Evolutionary conservation across 2,329 filamentous ascomycete species (phyloP).

Genomic region (Dactylella cylindrospora): DNA sequence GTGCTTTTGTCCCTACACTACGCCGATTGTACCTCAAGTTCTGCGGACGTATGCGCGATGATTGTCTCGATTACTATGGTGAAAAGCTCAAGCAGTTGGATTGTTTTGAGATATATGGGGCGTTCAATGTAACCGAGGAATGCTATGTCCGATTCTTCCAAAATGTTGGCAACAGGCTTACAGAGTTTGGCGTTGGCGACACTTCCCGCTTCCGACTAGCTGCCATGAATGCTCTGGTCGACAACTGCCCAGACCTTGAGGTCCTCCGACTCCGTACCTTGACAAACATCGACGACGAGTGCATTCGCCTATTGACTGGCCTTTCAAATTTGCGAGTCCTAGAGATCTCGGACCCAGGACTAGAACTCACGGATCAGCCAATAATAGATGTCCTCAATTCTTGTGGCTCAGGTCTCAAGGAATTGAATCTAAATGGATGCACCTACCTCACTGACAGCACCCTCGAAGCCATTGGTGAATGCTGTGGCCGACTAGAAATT

Average conservation of each 20-base stretch:
- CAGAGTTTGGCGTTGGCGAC: constrained; percentile 44
- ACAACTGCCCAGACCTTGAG: constrained; percentile 48
- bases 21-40: constrained; percentile 46
- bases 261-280: constrained; percentile 45
- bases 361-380: constrained; percentile 44
- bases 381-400: constrained; percentile 45
- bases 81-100: constrained; percentile 45
- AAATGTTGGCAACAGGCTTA: constrained; percentile 41
- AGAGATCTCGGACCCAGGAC: constrained; percentile 45
- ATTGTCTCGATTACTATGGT: constrained; percentile 47
- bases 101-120: constrained; percentile 46
- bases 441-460: constrained; percentile 38
- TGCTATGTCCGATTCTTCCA: constrained; percentile 46
- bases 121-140: constrained; percentile 47
- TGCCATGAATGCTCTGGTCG: constrained; percentile 46
- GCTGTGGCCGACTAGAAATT: constrained; percentile 44
- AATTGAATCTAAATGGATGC: constrained; percentile 46
- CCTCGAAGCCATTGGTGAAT: constrained; percentile 42
- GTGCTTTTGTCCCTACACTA: constrained; percentile 45
- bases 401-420: constrained; percentile 45
- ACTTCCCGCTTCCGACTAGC: constrained; percentile 45
- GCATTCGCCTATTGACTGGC: constrained; percentile 43
- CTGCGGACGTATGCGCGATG: constrained; percentile 46
- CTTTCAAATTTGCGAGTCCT: constrained; percentile 44
- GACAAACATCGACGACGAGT: constrained; percentile 44